Conservation (phyloP, 768 basidiomycete genomes). For the Peribolospora kevripleyi region DNA sequence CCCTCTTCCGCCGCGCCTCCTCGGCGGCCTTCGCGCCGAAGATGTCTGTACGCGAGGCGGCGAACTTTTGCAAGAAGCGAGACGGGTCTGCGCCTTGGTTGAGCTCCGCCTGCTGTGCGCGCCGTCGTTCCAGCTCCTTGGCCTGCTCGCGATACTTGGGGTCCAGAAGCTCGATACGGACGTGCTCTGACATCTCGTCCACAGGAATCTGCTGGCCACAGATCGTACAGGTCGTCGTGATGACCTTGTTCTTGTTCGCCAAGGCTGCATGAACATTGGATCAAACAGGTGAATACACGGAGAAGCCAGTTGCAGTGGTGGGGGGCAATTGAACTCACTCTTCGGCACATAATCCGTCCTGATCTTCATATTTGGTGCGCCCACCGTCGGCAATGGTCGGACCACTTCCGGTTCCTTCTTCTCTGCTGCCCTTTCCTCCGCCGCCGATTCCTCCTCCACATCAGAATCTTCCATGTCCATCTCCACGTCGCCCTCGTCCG, state of each 20-base stretch:
- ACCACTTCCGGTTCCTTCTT: slow-evolving; percentile 52
- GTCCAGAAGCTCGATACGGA: slow-evolving; percentile 92
- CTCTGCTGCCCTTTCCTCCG: slow-evolving; percentile 38
- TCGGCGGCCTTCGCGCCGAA: slow-evolving; percentile 89
- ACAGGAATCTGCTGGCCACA: slow-evolving; percentile 92
- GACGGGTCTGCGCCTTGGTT: slow-evolving; percentile 59
- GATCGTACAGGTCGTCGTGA: slow-evolving; percentile 50
- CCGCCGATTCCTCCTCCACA: slow-evolving; percentile 40
- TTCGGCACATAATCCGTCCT: background rate
- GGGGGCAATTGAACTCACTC: background rate
- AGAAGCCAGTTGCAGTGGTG: background rate
- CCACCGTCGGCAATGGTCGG: background rate
- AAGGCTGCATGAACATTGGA: slow-evolving; percentile 2
- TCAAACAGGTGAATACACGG: too few relatives aligned
- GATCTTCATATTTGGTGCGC: slow-evolving; percentile 4
- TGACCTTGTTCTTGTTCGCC: slow-evolving; percentile 34
- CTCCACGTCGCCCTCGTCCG: slow-evolving; percentile 30
- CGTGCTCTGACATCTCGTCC: slow-evolving; percentile 87
- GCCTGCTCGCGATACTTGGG: slow-evolving; percentile 95
- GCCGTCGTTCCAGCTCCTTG: slow-evolving; percentile 50
- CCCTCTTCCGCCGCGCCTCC: slow-evolving; percentile 45
- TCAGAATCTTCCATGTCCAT: slow-evolving; percentile 64
- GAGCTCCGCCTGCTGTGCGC: background rate
- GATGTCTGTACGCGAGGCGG: slow-evolving; percentile 85
- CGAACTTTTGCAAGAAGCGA: slow-evolving; percentile 73